Evolutionary conservation across 2,329 filamentous ascomycete genomes (phyloP).

Genomic region (Bretziella fagacearum): DNA sequence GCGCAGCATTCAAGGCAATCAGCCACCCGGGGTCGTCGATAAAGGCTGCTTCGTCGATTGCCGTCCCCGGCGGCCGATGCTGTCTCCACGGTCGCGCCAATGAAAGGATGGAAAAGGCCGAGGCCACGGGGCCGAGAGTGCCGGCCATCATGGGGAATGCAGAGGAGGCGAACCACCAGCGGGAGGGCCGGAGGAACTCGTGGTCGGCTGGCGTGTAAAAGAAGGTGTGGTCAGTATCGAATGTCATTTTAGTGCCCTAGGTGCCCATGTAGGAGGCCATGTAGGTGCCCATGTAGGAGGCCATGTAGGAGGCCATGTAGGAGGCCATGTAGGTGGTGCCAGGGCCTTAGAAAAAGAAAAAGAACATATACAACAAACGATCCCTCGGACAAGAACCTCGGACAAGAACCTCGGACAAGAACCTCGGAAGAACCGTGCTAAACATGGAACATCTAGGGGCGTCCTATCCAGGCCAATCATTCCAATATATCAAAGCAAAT

Average conservation of each 20-base stretch:
- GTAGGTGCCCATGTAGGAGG: too few relatives aligned
- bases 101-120: constrained; percentile 72
- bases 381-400: too few relatives aligned
- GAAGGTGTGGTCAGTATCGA: neutral
- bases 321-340: too few relatives aligned
- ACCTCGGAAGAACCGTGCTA: too few relatives aligned
- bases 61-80: constrained; percentile 29
- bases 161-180: constrained; percentile 48
- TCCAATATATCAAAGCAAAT: too few relatives aligned
- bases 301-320: too few relatives aligned
- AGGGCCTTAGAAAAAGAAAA: too few relatives aligned
- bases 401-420: too few relatives aligned
- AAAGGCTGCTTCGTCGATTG: constrained; percentile 28
- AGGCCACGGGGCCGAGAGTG: constrained; percentile 71
- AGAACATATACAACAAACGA: too few relatives aligned
- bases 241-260: neutral
- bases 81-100: constrained; percentile 68
- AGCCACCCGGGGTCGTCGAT: constrained; percentile 58
- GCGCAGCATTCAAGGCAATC: constrained; percentile 57
- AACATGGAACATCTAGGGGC: too few relatives aligned
- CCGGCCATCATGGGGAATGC: constrained; percentile 66
- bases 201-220: neutral
- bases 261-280: too few relatives aligned
- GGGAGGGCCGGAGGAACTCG: constrained; percentile 17
- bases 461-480: too few relatives aligned